Evolutionary conservation across 2,329 filamentous ascomycete genomes (phyloP).

Genomic region (Mycosphaerella sp.): DNA sequence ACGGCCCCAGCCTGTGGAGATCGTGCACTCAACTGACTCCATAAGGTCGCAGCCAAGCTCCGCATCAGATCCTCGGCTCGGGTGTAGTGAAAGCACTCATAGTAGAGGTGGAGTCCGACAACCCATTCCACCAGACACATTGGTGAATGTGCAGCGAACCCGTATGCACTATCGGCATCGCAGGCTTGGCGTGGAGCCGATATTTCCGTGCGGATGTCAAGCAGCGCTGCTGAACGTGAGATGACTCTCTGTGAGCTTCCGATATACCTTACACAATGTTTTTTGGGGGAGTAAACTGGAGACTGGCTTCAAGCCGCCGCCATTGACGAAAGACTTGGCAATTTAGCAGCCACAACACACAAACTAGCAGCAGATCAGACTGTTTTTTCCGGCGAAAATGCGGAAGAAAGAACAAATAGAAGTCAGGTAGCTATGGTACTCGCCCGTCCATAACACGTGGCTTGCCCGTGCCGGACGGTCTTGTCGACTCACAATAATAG

Average conservation of each 20-base stretch:
- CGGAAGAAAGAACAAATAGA: too few species aligned
- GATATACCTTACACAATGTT: neutral
- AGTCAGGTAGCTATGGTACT: too few species aligned
- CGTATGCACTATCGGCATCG: neutral
- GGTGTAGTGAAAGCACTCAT: neutral
- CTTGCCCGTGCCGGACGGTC: too few species aligned
- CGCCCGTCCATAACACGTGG: too few species aligned
- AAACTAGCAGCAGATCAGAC: too few species aligned
- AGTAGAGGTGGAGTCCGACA: neutral
- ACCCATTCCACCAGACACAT: neutral
- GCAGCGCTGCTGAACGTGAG: neutral
- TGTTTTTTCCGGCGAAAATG: too few species aligned
- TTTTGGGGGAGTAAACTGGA: too few species aligned
- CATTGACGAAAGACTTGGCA: too few species aligned
- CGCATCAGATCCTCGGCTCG: neutral
- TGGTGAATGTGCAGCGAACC: neutral
- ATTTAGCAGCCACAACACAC: too few species aligned
- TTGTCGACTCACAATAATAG: too few species aligned
- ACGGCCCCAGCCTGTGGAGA: slow-evolving; percentile 3
- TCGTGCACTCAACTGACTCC: neutral
- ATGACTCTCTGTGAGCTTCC: neutral
- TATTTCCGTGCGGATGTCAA: neutral
- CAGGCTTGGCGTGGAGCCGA: slow-evolving; percentile 10
- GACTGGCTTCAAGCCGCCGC: too few species aligned
- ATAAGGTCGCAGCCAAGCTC: neutral